These are phyloP conservation scores for Lyophyllum decastes DNA, from an alignment of 768 basidiomycete genomes.

Conservation along the genomic window DNA sequence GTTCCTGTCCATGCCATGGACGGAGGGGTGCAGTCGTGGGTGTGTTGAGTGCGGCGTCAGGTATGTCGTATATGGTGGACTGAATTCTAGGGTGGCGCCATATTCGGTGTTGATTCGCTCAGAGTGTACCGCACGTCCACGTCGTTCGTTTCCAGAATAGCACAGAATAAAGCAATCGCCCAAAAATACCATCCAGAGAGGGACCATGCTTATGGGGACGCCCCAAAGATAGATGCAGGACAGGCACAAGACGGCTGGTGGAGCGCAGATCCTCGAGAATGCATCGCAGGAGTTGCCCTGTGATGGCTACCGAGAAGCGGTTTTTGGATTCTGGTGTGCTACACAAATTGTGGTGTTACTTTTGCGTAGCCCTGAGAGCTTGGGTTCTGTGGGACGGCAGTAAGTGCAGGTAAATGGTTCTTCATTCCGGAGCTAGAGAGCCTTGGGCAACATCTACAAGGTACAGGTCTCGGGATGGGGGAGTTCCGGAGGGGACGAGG, in stretches of 20 bases:
- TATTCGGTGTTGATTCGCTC: not conserved
- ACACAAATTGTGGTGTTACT: not conserved
- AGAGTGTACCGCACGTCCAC: not conserved
- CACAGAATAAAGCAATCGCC: not conserved
- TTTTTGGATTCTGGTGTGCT: not conserved
- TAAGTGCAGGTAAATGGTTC: not conserved
- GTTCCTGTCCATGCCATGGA: not conserved
- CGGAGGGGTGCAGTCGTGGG: not conserved
- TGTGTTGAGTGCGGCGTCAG: not conserved
- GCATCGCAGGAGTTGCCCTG: not conserved
- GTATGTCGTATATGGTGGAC: not conserved
- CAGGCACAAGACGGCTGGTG: not conserved
- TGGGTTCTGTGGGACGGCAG: not conserved
- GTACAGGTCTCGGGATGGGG: conserved; percentile 4
- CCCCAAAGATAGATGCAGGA: not conserved
- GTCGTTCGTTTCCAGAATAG: not conserved
- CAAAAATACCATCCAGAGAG: not conserved
- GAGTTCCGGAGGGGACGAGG: conserved; percentile 8
- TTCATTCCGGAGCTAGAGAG: not conserved
- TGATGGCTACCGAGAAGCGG: not conserved
- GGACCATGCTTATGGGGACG: not conserved
- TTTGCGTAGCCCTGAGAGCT: not conserved
- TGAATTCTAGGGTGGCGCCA: not conserved
- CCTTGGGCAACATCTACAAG: not conserved
- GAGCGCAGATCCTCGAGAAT: conserved; percentile 1